These are phyloP conservation scores for Ascochyta rabiei DNA, from an alignment of 2,329 filamentous ascomycete genomes.

Conservation along the genomic window DNA sequence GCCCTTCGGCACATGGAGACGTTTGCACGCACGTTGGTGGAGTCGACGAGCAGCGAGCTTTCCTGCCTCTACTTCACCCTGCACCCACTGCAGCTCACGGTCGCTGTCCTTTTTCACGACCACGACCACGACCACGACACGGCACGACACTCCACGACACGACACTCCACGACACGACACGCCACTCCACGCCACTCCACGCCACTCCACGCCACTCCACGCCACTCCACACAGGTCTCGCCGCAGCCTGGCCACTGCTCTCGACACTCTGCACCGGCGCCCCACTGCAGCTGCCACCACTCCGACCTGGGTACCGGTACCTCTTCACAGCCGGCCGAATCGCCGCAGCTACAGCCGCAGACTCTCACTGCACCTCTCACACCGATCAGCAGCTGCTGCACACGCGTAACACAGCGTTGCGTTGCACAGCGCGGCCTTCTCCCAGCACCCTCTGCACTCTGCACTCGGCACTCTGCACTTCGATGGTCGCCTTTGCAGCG, in stretches of 20 bases:
- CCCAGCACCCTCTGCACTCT: background rate
- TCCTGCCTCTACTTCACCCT: background rate
- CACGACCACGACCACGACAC: no score
- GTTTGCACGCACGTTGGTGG: background rate
- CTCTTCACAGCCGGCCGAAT: background rate
- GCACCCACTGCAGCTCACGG: background rate
- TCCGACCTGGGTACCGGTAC: background rate
- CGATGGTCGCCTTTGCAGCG: constrained; percentile 10
- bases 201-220: no score
- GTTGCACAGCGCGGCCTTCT: background rate
- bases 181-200: no score
- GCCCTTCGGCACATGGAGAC: background rate
- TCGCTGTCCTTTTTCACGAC: background rate
- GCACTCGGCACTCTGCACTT: background rate
- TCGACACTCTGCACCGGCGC: background rate
- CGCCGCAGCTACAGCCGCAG: constrained; percentile 2
- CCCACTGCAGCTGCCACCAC: background rate
- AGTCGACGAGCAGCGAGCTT: background rate
- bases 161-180: no score
- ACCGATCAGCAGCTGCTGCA: constrained; percentile 7
- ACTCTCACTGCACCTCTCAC: constrained; percentile 1
- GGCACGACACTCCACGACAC: no score
- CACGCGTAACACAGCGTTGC: constrained; percentile 1
- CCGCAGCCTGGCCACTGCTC: background rate
- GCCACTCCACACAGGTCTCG: background rate